These are phyloP conservation scores for Candida sphagnicola DNA, from an alignment of 805 yeast genomes.

Conservation along the genomic window DNA sequence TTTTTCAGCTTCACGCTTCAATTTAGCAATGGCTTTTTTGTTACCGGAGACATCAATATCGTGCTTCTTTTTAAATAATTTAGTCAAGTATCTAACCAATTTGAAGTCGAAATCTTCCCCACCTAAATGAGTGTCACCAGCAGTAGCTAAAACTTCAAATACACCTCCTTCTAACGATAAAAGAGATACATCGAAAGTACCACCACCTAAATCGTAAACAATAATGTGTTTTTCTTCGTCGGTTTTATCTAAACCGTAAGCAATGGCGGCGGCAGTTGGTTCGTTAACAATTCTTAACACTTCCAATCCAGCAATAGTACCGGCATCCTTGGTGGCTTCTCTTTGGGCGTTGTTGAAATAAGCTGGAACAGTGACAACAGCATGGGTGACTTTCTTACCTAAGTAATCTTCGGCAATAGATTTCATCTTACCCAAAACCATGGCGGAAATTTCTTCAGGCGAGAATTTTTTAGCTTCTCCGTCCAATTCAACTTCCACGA, in stretches of 20 bases:
- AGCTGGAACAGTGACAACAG: conserved; percentile 96
- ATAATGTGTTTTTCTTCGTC: conserved; percentile 50
- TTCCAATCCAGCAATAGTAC: conserved; percentile 92
- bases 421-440: conserved; percentile 88
- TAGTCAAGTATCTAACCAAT: conserved; percentile 39
- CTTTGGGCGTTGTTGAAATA: conserved; percentile 97
- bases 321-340: conserved; percentile 98
- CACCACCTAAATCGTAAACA: conserved; percentile 49
- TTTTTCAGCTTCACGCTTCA: conserved; percentile 47
- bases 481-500: conserved; percentile 75
- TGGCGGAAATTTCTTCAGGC: conserved; percentile 93
- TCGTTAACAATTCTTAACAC: conserved; percentile 94
- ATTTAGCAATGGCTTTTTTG: conserved; percentile 41
- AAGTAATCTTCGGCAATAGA: conserved; percentile 87
- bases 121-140: conserved; percentile 51
- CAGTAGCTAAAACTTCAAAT: conserved; percentile 45
- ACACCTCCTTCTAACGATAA: conserved; percentile 50
- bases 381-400: conserved; percentile 58
- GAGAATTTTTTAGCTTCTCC: conserved; percentile 85
- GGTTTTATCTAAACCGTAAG: conserved; percentile 50
- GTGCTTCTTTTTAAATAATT: conserved; percentile 44
- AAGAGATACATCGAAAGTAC: conserved; percentile 76
- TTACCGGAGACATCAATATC: conserved; percentile 38
- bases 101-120: conserved; percentile 48
- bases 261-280: conserved; percentile 85